These are phyloP conservation scores for Penstemon eatonii DNA, from an alignment of 257 asterid species.

Conservation along the genomic window DNA sequence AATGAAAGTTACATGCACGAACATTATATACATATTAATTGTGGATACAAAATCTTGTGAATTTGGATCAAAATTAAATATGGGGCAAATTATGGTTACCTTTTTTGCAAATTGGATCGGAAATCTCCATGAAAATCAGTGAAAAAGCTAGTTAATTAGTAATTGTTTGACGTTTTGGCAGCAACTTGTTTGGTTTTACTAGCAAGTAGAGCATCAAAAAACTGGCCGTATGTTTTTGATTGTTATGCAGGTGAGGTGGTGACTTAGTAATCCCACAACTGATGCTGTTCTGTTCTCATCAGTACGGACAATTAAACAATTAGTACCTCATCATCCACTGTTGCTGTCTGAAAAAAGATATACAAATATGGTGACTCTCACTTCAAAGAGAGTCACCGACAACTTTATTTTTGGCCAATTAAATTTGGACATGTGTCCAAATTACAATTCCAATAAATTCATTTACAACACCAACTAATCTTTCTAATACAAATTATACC, in stretches of 20 bases:
- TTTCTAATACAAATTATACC: no score
- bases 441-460: no score
- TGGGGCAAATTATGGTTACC: no score
- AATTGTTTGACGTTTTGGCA: conserved; percentile 39
- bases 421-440: no score
- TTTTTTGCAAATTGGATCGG: neutral
- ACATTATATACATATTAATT: no score
- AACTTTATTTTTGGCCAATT: no score
- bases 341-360: conserved; percentile 24
- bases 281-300: neutral
- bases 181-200: conserved; percentile 36
- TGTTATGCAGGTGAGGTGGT: conserved; percentile 11
- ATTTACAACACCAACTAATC: no score
- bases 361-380: neutral
- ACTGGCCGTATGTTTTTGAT: conserved; percentile 36
- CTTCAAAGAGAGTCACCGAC: no score
- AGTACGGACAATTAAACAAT: neutral
- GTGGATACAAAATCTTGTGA: no score
- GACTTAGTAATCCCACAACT: conserved; percentile 18
- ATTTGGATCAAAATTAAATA: no score
- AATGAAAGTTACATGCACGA: no score
- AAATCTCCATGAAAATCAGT: conserved; percentile 27
- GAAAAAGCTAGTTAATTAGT: conserved; percentile 6
- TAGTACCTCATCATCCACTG: conserved; percentile 29
- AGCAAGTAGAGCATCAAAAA: conserved; percentile 39